Evolutionary conservation across 306 rosid genomes (phyloP), one percentile per base, ranked within the genome.

Genomic region (Comarum palustre): DNA sequence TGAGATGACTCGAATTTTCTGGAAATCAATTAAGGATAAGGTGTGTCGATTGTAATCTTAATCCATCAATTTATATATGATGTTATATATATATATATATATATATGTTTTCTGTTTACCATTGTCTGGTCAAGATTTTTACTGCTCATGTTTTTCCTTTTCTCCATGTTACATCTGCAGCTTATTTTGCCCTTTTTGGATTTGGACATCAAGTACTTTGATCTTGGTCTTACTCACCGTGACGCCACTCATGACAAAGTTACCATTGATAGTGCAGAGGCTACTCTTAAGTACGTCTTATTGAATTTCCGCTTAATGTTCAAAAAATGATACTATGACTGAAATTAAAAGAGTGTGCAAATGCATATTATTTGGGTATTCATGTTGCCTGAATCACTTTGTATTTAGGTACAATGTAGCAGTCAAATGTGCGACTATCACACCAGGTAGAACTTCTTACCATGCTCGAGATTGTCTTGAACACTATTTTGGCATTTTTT

Each of bases 371-470:
- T 54, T 32, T 16, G 36, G 9, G 14, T 55, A 27, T 62, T 46
- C 61, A 10, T 70, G n/a, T 69, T 71, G 27, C 72, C 46, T 57
- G 68, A 63, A 60, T 80, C 78, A 1, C 42, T 31, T 61, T 47
- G 22, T 73, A 55, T 73, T 74, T 75, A 94, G 99, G 91, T 94
- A 91, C 74, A 94, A 91, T 77, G 99, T 95, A 19, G 99, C 97
- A 59, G 91, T 94, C 86, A 94, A 94, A 82, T 94, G 99, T 78
- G 99, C 99, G 69, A 94, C 99, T 65, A 94, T 94, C 69, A 94
- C 97, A 74, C 99, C 99, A 83, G 99, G 99, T 94, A 85, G 43
- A 46, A 68, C 61, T 24, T 24, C 17, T 20, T 22, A 66, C 19
- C 58, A 29, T 24, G 7, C 66, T 66, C 25, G 73, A 64, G 61